Base-by-base conservation (phyloP, 495 filamentous ascomycete genomes). In the Glarea lozoyensis region DNA sequence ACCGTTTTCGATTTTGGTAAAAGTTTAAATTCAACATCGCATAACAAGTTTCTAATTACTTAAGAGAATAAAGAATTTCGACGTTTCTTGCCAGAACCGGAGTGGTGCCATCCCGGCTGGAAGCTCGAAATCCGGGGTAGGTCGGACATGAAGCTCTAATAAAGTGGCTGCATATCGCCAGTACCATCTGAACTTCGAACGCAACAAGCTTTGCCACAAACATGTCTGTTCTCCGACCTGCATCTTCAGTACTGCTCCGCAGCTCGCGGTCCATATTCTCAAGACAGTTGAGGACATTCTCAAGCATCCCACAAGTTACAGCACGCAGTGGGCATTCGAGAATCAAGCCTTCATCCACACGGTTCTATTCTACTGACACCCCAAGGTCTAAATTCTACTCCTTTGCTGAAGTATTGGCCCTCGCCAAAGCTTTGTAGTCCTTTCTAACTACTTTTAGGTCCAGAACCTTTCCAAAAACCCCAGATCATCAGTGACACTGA, bases 211-310 rank as follows among this genome's bases (percentile, higher is more conserved):
- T 10, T 23, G 18, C 34, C 27, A 20, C 10, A 19, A 48, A 3
- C 15, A 53, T 54, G 52, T 19, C 31, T 25, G 37, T 40, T 17
- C 33, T 44, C 48, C 52, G 52, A 13, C 30, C 51, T 13, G 40
- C 36, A 31, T 20, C 34, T 24, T 51, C 52, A 4, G n/a, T 45
- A 13, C 33, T 55, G n/a, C 17, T 55, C 15, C 43, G 52, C 17
- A 34, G 44, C 18, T 50, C 48, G 16, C 33, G 52, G 21, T 48
- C 44, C n/a, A 33, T 44, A 2, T n/a, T 45, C 18, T 18, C 47
- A 23, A 32, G 21, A 24, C 18, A 32, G 10, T 10, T 19, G 9
- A 21, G 40, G 22, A 39, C 37, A 45, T 42, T 45, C 41, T 10
- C 29, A 30, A 25, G 24, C 34, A 30, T 37, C 12, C 53, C 40